Percentiles rank a stretch among this genome's conserved stretches.
phyloP scores from a whole-genome alignment of 1,284 basidiomycete species.

The Cutaneotrichosporon cyanovorans region DNA sequence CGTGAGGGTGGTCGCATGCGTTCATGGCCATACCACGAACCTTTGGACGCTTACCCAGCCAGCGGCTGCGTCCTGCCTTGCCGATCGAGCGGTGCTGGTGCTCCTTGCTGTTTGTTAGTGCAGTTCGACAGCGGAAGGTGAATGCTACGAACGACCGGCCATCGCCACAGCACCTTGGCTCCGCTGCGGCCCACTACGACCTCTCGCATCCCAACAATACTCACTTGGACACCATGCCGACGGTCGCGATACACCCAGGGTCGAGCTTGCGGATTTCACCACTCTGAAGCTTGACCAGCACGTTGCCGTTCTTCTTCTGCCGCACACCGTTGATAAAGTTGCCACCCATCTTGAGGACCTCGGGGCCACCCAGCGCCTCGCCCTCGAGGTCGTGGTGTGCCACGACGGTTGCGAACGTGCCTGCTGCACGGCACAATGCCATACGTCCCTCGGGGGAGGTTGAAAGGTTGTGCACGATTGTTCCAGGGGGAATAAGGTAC shows the following conservation, averaged over 20 bases:
- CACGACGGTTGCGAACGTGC: slow-evolving; percentile 75
- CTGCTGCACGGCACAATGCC: slow-evolving; percentile 81
- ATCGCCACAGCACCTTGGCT: background rate
- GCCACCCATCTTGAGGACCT: slow-evolving; percentile 35
- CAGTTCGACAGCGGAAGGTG: background rate
- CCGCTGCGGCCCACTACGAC: background rate
- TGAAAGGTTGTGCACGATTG: slow-evolving; percentile 78
- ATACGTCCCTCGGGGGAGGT: slow-evolving; percentile 69
- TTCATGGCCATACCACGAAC: slow-evolving; percentile 99
- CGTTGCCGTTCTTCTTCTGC: slow-evolving; percentile 29
- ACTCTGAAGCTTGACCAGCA: slow-evolving; percentile 76
- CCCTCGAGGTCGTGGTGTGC: slow-evolving; percentile 54
- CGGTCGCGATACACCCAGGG: slow-evolving; percentile 75
- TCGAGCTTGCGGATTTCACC: slow-evolving; percentile 87
- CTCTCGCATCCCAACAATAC: slow-evolving; percentile 10
- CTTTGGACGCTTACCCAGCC: slow-evolving; percentile 78
- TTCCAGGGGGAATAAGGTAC: slow-evolving; percentile 83
- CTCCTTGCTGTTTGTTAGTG: slow-evolving; percentile 50
- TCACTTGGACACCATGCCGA: slow-evolving; percentile 84
- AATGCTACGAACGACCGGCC: background rate
- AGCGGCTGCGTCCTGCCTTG: slow-evolving; percentile 83
- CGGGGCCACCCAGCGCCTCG: slow-evolving; percentile 34
- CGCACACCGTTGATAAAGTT: slow-evolving; percentile 20
- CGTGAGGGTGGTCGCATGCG: slow-evolving; percentile 91
- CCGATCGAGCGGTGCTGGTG: slow-evolving; percentile 80